phyloP scores from a whole-genome alignment of 495 filamentous ascomycete species.

The Penicillium cinerascens region DNA sequence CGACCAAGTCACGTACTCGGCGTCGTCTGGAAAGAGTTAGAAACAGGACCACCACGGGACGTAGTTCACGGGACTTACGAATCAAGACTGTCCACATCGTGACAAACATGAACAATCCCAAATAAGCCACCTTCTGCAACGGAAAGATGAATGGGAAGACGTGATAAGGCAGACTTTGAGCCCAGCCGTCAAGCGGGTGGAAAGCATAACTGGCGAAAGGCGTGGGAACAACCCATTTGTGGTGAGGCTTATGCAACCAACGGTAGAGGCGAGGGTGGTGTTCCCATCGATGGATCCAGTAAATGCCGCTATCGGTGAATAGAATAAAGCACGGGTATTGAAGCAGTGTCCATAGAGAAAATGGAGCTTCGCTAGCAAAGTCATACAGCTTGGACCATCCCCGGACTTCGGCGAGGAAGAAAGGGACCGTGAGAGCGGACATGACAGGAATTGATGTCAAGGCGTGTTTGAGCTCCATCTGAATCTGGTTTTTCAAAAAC shows the following conservation, averaged over 20 bases:
- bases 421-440: conserved; percentile 70
- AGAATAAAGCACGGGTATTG: conserved; percentile 87
- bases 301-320: conserved; percentile 90
- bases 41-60: background rate
- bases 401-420: conserved; percentile 76
- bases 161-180: conserved; percentile 91
- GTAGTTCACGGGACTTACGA: conserved; percentile 35
- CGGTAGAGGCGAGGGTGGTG: conserved; percentile 82
- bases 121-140: conserved; percentile 82
- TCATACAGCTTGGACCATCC: conserved; percentile 88
- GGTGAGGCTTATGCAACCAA: conserved; percentile 88
- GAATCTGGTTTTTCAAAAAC: conserved; percentile 86
- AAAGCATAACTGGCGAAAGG: conserved; percentile 90
- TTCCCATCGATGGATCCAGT: conserved; percentile 85
- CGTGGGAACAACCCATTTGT: conserved; percentile 98
- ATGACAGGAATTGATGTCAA: conserved; percentile 69
- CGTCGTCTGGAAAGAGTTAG: conserved; percentile 57
- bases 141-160: conserved; percentile 88
- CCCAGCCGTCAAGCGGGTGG: conserved; percentile 87
- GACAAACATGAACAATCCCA: conserved; percentile 81
- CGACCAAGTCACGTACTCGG: conserved; percentile 81
- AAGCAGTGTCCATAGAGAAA: conserved; percentile 65
- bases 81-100: conserved; percentile 96
- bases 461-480: conserved; percentile 75
- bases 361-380: conserved; percentile 61